Conservation (phyloP, 441 rosid genomes). For the Populus trichocarpa region DNA sequence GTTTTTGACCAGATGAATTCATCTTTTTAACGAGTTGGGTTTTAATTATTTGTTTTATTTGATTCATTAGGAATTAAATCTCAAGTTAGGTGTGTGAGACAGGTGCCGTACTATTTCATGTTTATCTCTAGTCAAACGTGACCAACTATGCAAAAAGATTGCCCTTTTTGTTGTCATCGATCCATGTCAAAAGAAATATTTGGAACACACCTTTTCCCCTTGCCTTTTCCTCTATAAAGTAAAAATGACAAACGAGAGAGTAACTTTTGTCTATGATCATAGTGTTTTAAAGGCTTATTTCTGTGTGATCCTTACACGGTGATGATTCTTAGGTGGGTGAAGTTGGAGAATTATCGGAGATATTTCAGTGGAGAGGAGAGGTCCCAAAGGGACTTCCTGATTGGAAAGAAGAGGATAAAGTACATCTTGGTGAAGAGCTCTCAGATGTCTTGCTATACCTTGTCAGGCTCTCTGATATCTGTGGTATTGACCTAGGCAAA, state of each 20-base stretch:
- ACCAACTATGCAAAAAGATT: conserved; percentile 16
- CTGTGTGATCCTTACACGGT: not conserved
- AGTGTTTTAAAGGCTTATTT: not conserved
- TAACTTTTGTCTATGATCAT: not conserved
- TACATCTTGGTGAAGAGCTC: conserved; percentile 83
- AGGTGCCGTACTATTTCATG: not conserved
- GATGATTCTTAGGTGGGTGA: conserved; percentile 61
- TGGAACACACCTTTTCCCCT: not conserved
- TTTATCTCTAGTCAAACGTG: conserved; percentile 9
- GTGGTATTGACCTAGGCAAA: conserved; percentile 74
- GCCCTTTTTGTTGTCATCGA: not conserved
- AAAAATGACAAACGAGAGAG: not conserved
- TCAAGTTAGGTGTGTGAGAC: conserved; percentile 33
- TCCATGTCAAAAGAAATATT: conserved; percentile 2
- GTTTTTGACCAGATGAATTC: not conserved
- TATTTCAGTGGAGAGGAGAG: conserved; percentile 98
- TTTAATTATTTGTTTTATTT: no score
- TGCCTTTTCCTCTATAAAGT: not conserved
- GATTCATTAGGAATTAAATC: conserved; percentile 15
- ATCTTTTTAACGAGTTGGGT: not conserved
- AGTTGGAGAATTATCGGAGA: conserved; percentile 87
- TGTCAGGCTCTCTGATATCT: conserved; percentile 76
- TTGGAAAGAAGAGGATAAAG: conserved; percentile 81
- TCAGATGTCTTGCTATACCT: conserved; percentile 87
- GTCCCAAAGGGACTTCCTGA: conserved; percentile 77